Percentiles rank a stretch among this genome's conserved stretches.
These are phyloP conservation scores for Vigna nakashimae DNA, from an alignment of 306 rosid species.

Conservation along the genomic window DNA sequence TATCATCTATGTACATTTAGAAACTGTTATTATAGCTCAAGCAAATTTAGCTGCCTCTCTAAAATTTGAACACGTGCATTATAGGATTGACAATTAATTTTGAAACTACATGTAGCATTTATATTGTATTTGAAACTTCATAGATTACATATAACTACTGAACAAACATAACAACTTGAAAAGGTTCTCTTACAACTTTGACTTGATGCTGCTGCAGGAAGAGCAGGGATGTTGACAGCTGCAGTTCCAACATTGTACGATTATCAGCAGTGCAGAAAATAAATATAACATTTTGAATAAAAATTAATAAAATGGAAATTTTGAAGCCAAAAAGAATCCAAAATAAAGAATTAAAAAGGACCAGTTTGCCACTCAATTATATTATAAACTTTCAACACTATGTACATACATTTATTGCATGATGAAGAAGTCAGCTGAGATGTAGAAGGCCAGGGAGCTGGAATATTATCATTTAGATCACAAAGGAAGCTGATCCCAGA, in stretches of 20 bases:
- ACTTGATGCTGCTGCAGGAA: slow-evolving; percentile 91
- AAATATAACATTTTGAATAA: slow-evolving; percentile 10
- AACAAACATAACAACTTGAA: slow-evolving; percentile 26
- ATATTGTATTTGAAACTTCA: slow-evolving; percentile 12
- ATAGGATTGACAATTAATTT: neutral
- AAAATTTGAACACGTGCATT: neutral
- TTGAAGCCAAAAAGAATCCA: slow-evolving; percentile 21
- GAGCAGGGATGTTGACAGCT: slow-evolving; percentile 96
- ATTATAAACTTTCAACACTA: slow-evolving; percentile 12
- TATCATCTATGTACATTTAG: neutral
- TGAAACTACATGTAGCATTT: neutral
- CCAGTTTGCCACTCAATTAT: slow-evolving; percentile 18
- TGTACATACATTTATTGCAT: slow-evolving; percentile 80
- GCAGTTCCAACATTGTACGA: slow-evolving; percentile 46
- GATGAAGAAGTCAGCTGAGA: slow-evolving; percentile 70
- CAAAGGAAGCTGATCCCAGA: slow-evolving; percentile 92
- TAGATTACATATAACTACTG: slow-evolving; percentile 24
- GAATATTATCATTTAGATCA: slow-evolving; percentile 95
- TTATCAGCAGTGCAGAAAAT: slow-evolving; percentile 29
- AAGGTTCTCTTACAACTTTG: slow-evolving; percentile 63
- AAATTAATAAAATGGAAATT: slow-evolving; percentile 1
- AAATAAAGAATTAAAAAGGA: neutral
- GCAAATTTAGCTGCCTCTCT: neutral
- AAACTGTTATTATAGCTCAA: neutral
- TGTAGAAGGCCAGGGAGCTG: slow-evolving; percentile 94